Conservation (phyloP, 116 monocot species). For the Posidonia oceanica region DNA sequence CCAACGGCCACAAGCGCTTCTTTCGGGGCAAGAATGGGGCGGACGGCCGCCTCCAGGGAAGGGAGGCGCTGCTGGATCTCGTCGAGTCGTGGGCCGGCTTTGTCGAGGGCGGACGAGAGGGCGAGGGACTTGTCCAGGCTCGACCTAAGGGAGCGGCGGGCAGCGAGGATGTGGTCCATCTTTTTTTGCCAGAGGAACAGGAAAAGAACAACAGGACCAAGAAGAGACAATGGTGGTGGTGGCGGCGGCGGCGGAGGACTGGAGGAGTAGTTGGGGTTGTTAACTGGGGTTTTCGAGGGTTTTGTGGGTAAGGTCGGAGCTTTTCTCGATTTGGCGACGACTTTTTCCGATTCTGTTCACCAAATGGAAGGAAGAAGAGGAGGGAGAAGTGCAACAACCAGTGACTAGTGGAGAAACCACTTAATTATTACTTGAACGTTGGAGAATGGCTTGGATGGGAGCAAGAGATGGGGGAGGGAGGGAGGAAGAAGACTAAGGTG, state of each 20-base stretch:
- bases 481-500: background rate
- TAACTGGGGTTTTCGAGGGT: background rate
- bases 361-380: background rate
- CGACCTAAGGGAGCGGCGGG: conserved; percentile 29
- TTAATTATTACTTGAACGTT: background rate
- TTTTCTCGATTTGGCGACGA: conserved; percentile 2
- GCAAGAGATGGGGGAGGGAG: background rate
- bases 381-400: conserved; percentile 1
- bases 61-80: conserved; percentile 60
- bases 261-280: background rate
- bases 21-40: conserved; percentile 42
- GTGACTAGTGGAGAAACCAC: background rate
- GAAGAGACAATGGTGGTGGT: background rate
- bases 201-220: background rate
- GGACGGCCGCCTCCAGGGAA: conserved; percentile 44
- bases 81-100: conserved; percentile 31
- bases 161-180: conserved; percentile 29
- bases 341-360: background rate
- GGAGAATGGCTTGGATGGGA: background rate
- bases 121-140: conserved; percentile 42
- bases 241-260: conserved; percentile 3
- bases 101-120: conserved; percentile 26
- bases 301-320: background rate
- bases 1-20: conserved; percentile 35
- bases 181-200: background rate